Conservation (phyloP, 129 eudicot species). For the Kitagawia praeruptora region DNA sequence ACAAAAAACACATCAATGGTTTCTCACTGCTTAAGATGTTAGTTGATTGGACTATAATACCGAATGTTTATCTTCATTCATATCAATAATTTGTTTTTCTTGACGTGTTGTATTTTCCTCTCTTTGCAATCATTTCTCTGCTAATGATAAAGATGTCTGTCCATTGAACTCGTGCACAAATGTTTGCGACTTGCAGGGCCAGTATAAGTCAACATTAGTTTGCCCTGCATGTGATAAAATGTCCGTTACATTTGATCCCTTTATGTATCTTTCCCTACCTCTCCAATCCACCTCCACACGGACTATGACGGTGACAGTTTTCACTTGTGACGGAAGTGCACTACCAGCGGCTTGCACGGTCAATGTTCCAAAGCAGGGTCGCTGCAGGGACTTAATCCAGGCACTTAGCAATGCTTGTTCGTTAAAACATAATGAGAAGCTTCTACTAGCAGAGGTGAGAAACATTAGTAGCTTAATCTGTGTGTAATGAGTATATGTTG, state of each 20-base stretch:
- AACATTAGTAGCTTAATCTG: constrained; percentile 1
- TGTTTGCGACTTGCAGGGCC: constrained; percentile 54
- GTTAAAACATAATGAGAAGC: constrained; percentile 74
- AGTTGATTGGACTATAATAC: neutral
- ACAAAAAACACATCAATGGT: neutral
- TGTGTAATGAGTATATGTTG: neutral
- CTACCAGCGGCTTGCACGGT: constrained; percentile 72
- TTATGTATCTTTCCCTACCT: constrained; percentile 98
- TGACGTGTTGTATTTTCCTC: neutral
- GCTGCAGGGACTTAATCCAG: constrained; percentile 79
- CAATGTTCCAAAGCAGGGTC: constrained; percentile 86
- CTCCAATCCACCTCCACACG: constrained; percentile 86
- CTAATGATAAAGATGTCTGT: neutral
- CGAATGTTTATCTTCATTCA: neutral
- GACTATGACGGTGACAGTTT: constrained; percentile 74
- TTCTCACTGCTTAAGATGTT: neutral
- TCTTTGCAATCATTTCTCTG: neutral
- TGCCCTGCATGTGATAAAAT: constrained; percentile 83
- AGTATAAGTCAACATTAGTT: constrained; percentile 90
- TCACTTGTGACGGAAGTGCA: constrained; percentile 82
- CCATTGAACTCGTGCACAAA: neutral
- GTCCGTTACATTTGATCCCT: constrained; percentile 93
- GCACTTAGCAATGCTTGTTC: constrained; percentile 64
- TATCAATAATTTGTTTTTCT: neutral
- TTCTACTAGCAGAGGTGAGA: constrained; percentile 85